Conservation (phyloP, 2,329 filamentous ascomycete species). For the Penicillium sp. region DNA sequence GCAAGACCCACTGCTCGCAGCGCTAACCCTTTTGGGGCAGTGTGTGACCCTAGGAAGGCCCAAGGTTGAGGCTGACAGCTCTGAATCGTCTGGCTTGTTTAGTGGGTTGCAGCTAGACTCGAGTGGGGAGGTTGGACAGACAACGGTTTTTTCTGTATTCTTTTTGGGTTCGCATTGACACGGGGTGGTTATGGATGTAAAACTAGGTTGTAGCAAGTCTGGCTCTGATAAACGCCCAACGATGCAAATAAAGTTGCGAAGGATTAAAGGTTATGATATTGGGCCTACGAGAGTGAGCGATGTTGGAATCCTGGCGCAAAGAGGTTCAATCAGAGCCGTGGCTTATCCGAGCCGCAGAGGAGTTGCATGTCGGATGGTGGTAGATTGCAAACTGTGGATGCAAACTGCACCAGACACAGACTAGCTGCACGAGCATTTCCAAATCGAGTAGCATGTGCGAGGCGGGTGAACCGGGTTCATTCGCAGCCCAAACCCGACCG, state of each 20-base stretch:
- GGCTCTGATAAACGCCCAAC: not conserved
- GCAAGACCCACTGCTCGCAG: not conserved
- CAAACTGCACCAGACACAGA: not conserved
- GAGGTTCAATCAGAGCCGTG: constrained; percentile 4
- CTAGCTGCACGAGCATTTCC: not conserved
- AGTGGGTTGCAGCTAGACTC: not conserved
- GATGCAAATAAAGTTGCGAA: constrained; percentile 6
- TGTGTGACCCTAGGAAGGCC: constrained; percentile 6
- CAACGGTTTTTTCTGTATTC: not conserved
- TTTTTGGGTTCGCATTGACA: not conserved
- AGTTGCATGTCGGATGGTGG: too few relatives aligned
- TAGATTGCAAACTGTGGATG: too few relatives aligned
- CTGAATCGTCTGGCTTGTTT: not conserved
- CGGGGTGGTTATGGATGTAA: not conserved
- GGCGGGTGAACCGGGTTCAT: not conserved
- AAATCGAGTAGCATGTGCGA: not conserved
- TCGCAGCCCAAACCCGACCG: not conserved
- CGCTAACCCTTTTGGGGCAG: constrained; percentile 14
- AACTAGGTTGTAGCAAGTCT: not conserved
- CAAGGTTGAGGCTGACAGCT: constrained; percentile 9
- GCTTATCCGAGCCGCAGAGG: not conserved
- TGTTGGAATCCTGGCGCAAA: constrained; percentile 7
- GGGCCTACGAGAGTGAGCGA: not conserved
- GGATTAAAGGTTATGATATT: constrained; percentile 6
- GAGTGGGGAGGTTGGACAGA: not conserved